phyloP scores from a whole-genome alignment of 1,139 yeast species.

The Suhomyces kunorum region DNA sequence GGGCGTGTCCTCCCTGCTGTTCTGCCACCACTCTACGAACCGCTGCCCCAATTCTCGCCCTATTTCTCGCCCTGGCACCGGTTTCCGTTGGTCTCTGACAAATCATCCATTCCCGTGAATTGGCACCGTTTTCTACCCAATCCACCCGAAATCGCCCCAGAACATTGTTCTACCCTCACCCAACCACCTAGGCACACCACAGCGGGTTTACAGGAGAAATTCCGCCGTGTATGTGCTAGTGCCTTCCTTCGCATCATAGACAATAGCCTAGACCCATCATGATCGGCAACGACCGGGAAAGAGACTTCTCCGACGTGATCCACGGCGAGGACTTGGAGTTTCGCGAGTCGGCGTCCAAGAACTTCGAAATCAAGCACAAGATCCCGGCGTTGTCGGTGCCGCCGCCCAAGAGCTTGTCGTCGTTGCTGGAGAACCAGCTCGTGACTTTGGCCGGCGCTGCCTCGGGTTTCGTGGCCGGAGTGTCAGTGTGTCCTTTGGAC shows the following conservation, averaged over 20 bases:
- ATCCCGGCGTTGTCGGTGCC: conserved; percentile 4
- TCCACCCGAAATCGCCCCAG: background rate
- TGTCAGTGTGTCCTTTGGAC: conserved; percentile 50
- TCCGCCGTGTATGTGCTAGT: background rate
- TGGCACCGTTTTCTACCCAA: background rate
- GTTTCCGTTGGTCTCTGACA: too few species aligned
- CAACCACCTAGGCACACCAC: too few species aligned
- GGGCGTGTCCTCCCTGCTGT: too few species aligned
- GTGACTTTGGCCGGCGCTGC: conserved; percentile 48
- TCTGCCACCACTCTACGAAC: too few species aligned
- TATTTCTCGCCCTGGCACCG: too few species aligned
- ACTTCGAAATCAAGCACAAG: conserved; percentile 11
- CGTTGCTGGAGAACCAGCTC: conserved; percentile 29
- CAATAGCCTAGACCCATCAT: conserved; percentile 1
- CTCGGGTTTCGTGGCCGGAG: conserved; percentile 49
- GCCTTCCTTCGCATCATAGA: conserved; percentile 1
- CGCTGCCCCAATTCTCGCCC: too few species aligned
- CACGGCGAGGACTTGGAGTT: conserved; percentile 46
- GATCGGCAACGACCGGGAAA: conserved; percentile 5
- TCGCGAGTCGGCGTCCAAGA: conserved; percentile 24
- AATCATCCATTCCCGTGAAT: too few species aligned
- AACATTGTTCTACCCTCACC: too few species aligned
- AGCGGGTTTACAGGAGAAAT: conserved; percentile 5
- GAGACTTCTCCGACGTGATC: conserved; percentile 41
- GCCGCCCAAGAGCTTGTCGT: conserved; percentile 9